These are phyloP conservation scores for Tillandsia fasciculata DNA, from an alignment of 176 grass and related monocot genomes.

Conservation along the genomic window DNA sequence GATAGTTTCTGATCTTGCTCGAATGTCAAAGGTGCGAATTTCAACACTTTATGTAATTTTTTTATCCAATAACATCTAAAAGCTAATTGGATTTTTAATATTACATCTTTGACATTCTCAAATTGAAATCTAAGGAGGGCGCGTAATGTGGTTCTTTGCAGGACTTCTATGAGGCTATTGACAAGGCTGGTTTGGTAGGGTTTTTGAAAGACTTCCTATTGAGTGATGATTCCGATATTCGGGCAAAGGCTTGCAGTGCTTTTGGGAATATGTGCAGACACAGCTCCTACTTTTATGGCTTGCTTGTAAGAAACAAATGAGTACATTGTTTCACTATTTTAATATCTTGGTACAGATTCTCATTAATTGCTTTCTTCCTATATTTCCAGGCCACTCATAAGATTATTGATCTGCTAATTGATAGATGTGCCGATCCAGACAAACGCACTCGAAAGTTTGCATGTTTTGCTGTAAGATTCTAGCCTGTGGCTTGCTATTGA, in stretches of 20 bases:
- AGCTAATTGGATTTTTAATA: background rate
- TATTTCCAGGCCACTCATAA: constrained; percentile 46
- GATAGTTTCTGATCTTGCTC: constrained; percentile 96
- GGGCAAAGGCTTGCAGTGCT: constrained; percentile 97
- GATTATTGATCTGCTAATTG: constrained; percentile 75
- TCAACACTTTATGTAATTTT: background rate
- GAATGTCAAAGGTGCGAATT: constrained; percentile 83
- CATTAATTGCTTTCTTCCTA: constrained; percentile 13
- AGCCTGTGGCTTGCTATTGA: background rate
- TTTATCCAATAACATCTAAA: background rate
- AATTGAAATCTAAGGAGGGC: too few species aligned
- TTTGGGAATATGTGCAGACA: constrained; percentile 98
- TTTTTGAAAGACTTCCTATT: constrained; percentile 60
- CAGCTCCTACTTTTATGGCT: constrained; percentile 69
- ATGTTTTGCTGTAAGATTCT: constrained; percentile 84
- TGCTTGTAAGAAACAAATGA: constrained; percentile 58
- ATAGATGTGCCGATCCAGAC: constrained; percentile 83
- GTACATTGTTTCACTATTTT: background rate
- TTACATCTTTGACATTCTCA: too few species aligned
- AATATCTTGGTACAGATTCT: background rate
- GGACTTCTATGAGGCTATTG: constrained; percentile 86
- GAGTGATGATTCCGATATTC: constrained; percentile 65
- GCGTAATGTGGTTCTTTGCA: constrained; percentile 18
- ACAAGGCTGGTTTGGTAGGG: constrained; percentile 58
- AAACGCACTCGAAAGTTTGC: constrained; percentile 91